Evolutionary conservation across 2,329 filamentous ascomycete genomes (phyloP).

Genomic region (Cladosporium sp.): DNA sequence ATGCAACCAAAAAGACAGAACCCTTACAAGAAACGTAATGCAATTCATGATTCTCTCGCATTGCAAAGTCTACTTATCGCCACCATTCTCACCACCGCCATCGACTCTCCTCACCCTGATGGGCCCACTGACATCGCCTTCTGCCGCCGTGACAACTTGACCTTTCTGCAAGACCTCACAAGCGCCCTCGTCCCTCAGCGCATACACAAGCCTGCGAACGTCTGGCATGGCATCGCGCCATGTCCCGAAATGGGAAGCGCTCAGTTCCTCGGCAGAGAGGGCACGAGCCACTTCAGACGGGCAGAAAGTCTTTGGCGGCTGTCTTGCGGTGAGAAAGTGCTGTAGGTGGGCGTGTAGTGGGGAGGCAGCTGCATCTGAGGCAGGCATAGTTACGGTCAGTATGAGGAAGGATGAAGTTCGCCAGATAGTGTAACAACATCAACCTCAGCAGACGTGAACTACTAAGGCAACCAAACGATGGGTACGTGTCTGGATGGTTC

Average conservation of each 20-base stretch:
- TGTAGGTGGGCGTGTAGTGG: background rate
- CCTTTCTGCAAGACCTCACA: conserved; percentile 50
- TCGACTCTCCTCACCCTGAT: conserved; percentile 39
- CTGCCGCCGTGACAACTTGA: conserved; percentile 31
- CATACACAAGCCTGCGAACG: conserved; percentile 41
- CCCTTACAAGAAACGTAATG: background rate
- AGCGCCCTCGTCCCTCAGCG: conserved; percentile 36
- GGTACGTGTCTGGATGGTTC: too few species aligned
- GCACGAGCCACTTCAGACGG: conserved; percentile 50
- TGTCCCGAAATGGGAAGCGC: conserved; percentile 23
- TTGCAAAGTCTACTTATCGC: too few species aligned
- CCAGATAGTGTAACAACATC: too few species aligned
- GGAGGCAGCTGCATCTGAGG: background rate
- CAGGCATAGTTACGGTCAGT: too few species aligned
- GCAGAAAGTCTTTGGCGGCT: conserved; percentile 50
- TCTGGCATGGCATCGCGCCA: conserved; percentile 49
- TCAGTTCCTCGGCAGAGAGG: conserved; percentile 39
- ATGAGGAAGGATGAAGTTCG: too few species aligned
- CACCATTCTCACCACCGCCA: background rate
- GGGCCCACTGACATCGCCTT: conserved; percentile 41
- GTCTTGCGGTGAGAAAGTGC: conserved; percentile 15
- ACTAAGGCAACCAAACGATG: too few species aligned
- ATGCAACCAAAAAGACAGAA: background rate
- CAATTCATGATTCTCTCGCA: background rate
- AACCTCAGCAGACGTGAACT: too few species aligned